Conservation (phyloP, 495 filamentous ascomycete species). For the Hyaloscypha variabilis region DNA sequence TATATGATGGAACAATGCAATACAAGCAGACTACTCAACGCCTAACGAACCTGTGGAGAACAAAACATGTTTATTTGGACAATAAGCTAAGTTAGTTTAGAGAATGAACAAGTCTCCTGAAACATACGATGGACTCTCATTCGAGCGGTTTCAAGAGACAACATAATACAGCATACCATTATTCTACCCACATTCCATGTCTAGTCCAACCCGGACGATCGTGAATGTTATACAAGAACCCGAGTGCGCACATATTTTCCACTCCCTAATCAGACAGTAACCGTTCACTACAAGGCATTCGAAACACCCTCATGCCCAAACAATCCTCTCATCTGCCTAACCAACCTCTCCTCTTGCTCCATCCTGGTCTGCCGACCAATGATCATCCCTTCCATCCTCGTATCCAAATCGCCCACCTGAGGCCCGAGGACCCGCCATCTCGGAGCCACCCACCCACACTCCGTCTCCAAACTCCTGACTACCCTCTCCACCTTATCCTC, state of each 20-base stretch:
- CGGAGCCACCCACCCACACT: constrained; percentile 22
- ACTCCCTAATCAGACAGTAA: not conserved
- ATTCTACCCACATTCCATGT: not conserved
- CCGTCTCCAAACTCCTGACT: constrained; percentile 5
- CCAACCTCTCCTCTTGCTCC: not conserved
- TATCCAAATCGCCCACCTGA: not conserved
- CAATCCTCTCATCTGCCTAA: not conserved
- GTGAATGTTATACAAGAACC: not conserved
- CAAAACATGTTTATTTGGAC: no score
- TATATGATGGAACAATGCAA: no score
- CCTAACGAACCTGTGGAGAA: no score
- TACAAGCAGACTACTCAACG: no score
- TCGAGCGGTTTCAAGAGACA: not conserved
- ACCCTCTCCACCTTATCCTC: constrained; percentile 9
- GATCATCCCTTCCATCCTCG: not conserved
- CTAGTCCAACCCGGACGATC: not conserved
- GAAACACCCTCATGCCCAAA: not conserved
- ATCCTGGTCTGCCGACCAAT: not conserved
- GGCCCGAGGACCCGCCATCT: constrained; percentile 10
- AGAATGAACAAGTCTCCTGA: no score
- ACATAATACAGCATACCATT: not conserved
- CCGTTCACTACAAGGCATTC: not conserved
- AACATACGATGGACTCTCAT: no score
- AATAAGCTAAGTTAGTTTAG: no score
- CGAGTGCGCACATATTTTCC: not conserved